phyloP scores from a whole-genome alignment of 768 basidiomycete genomes.

The Mycena floridula region DNA sequence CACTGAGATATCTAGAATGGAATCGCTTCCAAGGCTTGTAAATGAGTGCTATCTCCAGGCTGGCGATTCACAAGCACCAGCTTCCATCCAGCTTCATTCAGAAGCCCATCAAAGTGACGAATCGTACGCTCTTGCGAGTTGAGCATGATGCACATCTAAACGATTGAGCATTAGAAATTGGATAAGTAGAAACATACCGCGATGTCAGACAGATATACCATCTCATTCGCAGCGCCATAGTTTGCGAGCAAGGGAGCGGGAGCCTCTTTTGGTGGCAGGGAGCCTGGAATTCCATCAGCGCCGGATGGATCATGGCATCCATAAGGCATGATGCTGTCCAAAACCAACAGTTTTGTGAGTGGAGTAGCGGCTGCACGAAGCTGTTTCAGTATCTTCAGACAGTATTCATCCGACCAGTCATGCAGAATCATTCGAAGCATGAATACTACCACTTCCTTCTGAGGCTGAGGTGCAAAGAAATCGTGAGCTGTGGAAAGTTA shows the following conservation, averaged over 20 bases:
- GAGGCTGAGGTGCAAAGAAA: slow-evolving; percentile 42
- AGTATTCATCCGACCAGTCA: slow-evolving; percentile 43
- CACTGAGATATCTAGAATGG: too few species aligned
- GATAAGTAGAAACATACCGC: slow-evolving; percentile 19
- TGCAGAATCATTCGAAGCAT: slow-evolving; percentile 43
- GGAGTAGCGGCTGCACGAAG: slow-evolving; percentile 29
- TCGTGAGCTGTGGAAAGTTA: slow-evolving; percentile 32
- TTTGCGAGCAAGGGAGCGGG: slow-evolving; percentile 32
- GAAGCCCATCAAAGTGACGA: slow-evolving; percentile 1
- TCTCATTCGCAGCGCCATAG: slow-evolving; percentile 29
- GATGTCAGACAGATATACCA: slow-evolving; percentile 29
- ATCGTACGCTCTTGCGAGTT: slow-evolving; percentile 10
- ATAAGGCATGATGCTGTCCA: slow-evolving; percentile 34
- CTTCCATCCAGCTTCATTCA: slow-evolving; percentile 7
- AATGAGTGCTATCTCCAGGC: slow-evolving; percentile 4
- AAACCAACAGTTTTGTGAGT: slow-evolving; percentile 27
- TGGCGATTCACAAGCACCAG: slow-evolving; percentile 6
- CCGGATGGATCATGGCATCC: slow-evolving; percentile 23
- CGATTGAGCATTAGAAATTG: not conserved
- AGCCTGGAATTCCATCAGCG: slow-evolving; percentile 15
- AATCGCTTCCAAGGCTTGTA: slow-evolving; percentile 8
- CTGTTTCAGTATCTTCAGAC: slow-evolving; percentile 34
- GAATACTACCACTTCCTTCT: slow-evolving; percentile 32
- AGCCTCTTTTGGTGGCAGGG: slow-evolving; percentile 16
- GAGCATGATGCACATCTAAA: slow-evolving; percentile 9